Base-by-base conservation (phyloP, 805 yeast genomes). In the Schwanniomyces yamadae region DNA sequence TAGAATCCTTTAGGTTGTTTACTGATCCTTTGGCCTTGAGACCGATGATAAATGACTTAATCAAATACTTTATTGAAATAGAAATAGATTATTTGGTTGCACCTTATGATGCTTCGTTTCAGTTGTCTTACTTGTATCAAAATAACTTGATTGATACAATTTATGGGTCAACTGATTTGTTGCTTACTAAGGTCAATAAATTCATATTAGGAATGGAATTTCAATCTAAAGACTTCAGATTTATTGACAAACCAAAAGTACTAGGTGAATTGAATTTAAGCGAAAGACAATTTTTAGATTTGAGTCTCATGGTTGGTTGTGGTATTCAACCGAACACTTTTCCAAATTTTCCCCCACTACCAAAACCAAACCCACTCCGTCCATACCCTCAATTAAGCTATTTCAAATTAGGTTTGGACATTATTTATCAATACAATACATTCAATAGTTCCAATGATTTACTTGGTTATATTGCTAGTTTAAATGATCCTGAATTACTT, bases 101-200 rank as follows among this genome's bases (percentile, higher is more conserved):
- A 23, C 98, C 98, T 4, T 89, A 80, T 53, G 71, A 80, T 28
- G 78, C 96, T 0, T 80, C 88, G 62, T 75, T 81, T 26, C 96
- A 91, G 59, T 68, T 93, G 49, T 77, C 84, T 5, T 88, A 87
- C 50, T 62, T 91, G 49, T 71, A 73, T 42, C 73, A 73, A 29
- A 67, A 66, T 32, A 69, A 66, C 0, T 61, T 69, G 30, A 75
- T 91, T 33, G 89, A 90, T 56, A 80, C 84, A 4, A 78, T 90
- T 23, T 85, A 80, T 59, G 96, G 95, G 1, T 82, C 96, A 6
- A 82, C 89, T 1, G 98, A 93, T 49, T 71, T 80, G 24, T 63
- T 90, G 28, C 64, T 91, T 54, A 73, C 75, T 16, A 58, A 65
- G 12, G 71, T 84, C 18, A 93, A 86, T 39, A 82, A 77, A 45